Conservation (phyloP, 1,284 basidiomycete genomes). For the Pseudozyma sp. region DNA sequence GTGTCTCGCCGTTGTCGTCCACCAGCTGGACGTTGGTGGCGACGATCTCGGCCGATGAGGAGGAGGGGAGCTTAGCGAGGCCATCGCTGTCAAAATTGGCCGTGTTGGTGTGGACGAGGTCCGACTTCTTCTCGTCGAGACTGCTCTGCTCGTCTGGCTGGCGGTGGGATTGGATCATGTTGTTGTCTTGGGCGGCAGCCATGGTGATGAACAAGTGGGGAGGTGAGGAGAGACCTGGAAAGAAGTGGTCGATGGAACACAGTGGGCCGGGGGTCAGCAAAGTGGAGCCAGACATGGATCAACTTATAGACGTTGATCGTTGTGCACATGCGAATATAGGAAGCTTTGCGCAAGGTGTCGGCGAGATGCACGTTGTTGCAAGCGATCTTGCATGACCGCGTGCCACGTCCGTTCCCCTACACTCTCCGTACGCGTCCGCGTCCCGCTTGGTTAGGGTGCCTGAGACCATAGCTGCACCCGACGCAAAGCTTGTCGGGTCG, state of each 20-base stretch:
- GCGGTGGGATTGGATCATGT: background rate
- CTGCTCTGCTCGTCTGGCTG: constrained; percentile 1
- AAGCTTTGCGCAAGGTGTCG: background rate
- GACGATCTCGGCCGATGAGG: constrained; percentile 6
- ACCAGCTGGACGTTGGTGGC: background rate
- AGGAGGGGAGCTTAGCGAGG: background rate
- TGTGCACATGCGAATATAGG: too few species aligned
- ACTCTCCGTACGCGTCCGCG: too few species aligned
- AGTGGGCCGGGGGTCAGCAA: background rate
- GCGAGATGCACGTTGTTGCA: too few species aligned
- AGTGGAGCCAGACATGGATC: background rate
- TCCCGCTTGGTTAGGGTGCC: too few species aligned
- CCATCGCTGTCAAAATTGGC: background rate
- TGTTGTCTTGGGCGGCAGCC: background rate
- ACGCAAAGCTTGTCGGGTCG: too few species aligned
- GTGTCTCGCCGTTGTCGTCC: constrained; percentile 1
- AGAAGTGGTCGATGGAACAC: background rate
- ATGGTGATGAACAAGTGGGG: background rate
- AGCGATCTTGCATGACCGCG: too few species aligned
- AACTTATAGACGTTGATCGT: background rate
- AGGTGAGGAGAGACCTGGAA: background rate
- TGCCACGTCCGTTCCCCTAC: too few species aligned
- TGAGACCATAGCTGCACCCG: too few species aligned
- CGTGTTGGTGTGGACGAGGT: constrained; percentile 1
- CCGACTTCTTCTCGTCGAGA: constrained; percentile 9